Conservation (phyloP, 768 basidiomycete genomes). For the Hericium rajendrae region DNA sequence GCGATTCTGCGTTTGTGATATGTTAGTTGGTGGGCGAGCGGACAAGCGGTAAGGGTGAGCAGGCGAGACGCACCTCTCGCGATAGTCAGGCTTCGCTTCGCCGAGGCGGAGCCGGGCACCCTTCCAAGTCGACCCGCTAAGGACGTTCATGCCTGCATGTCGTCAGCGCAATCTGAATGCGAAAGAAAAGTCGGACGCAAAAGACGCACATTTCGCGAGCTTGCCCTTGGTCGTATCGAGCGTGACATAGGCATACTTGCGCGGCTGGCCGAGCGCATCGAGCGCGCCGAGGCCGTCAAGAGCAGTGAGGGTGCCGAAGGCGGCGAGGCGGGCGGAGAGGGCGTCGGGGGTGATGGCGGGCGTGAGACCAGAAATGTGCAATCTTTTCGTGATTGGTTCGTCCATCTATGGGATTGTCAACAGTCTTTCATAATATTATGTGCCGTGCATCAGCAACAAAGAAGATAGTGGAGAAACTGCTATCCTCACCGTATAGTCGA, state of each 20-base stretch:
- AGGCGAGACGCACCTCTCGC: slow-evolving; percentile 38
- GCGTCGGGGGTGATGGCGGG: slow-evolving; percentile 50
- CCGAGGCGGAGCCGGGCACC: slow-evolving; percentile 78
- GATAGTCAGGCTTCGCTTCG: slow-evolving; percentile 72
- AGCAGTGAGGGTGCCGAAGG: slow-evolving; percentile 60
- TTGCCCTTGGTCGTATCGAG: slow-evolving; percentile 52
- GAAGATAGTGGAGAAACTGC: too few species aligned
- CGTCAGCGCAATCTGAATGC: background rate
- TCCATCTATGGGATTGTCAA: background rate
- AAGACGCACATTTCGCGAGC: slow-evolving; percentile 52
- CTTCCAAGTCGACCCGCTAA: slow-evolving; percentile 82
- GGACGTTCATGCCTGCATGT: slow-evolving; percentile 52
- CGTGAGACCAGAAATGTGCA: slow-evolving; percentile 71
- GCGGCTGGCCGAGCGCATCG: slow-evolving; percentile 56
- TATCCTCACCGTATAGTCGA: too few species aligned
- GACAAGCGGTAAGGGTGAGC: background rate
- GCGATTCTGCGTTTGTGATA: slow-evolving; percentile 20
- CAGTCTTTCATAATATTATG: too few species aligned
- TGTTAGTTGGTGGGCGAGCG: slow-evolving; percentile 4
- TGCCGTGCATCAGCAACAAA: too few species aligned
- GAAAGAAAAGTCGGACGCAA: background rate
- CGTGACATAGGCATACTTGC: slow-evolving; percentile 68
- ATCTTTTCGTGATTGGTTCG: slow-evolving; percentile 38
- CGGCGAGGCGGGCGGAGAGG: slow-evolving; percentile 45
- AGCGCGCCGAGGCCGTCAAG: slow-evolving; percentile 60